These are phyloP conservation scores for Xylariaceae sp. DNA, from an alignment of 2,329 filamentous ascomycete genomes.

Conservation along the genomic window DNA sequence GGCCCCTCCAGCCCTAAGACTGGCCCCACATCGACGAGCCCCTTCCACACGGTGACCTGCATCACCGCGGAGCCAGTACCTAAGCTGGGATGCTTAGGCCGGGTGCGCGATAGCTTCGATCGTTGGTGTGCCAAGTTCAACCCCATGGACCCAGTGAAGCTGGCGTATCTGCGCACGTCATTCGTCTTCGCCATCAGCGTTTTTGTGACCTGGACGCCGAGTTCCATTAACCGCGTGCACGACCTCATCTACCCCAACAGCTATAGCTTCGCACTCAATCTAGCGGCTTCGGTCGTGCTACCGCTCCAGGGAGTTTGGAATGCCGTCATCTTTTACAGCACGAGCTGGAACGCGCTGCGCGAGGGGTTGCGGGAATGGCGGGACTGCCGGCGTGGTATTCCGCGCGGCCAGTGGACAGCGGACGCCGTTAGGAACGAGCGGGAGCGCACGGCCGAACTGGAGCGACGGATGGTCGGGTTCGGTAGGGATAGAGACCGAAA, in stretches of 20 bases:
- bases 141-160: slow-evolving; percentile 53
- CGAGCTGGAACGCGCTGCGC: slow-evolving; percentile 46
- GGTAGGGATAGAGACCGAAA: too few species aligned
- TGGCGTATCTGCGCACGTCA: slow-evolving; percentile 56
- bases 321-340: slow-evolving; percentile 68
- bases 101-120: slow-evolving; percentile 16
- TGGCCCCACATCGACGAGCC: slow-evolving; percentile 10
- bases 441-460: slow-evolving; percentile 21
- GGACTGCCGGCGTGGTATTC: slow-evolving; percentile 20
- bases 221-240: slow-evolving; percentile 71
- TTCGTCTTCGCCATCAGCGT: slow-evolving; percentile 59
- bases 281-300: slow-evolving; percentile 66
- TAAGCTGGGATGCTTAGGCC: slow-evolving; percentile 7
- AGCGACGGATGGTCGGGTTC: slow-evolving; percentile 8
- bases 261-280: slow-evolving; percentile 61
- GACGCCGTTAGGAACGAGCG: slow-evolving; percentile 24
- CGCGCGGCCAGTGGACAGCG: slow-evolving; percentile 21
- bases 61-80: slow-evolving; percentile 25
- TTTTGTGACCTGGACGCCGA: slow-evolving; percentile 60
- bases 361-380: slow-evolving; percentile 22
- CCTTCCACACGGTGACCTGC: slow-evolving; percentile 24
- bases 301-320: slow-evolving; percentile 82
- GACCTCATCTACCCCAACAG: slow-evolving; percentile 51
- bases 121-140: slow-evolving; percentile 28
- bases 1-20: slow-evolving; percentile 1